Base-by-base conservation (phyloP, 73 alveolate genomes). In the Uronychia setigera region DNA sequence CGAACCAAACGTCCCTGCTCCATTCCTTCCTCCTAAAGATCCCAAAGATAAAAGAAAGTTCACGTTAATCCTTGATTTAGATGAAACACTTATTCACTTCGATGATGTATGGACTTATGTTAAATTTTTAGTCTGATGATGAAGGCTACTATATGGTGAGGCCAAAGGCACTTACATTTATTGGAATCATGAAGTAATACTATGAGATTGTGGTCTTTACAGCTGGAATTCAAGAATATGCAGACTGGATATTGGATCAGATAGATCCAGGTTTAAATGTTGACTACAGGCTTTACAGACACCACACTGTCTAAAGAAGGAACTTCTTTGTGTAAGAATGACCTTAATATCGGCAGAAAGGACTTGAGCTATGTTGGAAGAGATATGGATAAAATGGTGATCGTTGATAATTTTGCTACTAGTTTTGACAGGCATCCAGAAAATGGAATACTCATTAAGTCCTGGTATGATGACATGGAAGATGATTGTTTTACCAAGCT, bases 361-460 rank as follows among this genome's bases (percentile, higher is more conserved):
- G 96, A 91, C 77, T 79, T 91, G 81, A 76, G 90, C 0, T 58
- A 75, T 29, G 85, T 91, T 60, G 96, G 96, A 1, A 31, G 96
- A 32, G 96, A 91, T 58, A 74, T 91, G 80, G 58, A 60, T 28
- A 91, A 77, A 78, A 82, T 91, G 29, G 33, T 91, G 33, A 87
- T 91, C 27, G 85, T 91, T 1, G 96, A 91, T 74, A 91, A 91
- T 78, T 78, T 84, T 31, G 80, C 74, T 29, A 93, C 87, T 78
- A 91, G 86, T 79, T 91, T 91, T 80, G 80, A 29, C 26, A 58
- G 86, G 59, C 81, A 95, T 85, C 95, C 96, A 57, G 96, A 92
- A 79, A 95, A 95, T 85, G 98, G 98, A 11, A 84, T 95, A 58
- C 92, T 81, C 83, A 95, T 95, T 33, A 87, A 91, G 74, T 82